Conservation (phyloP, 75 land plant species). For the Sequoia sempervirens region DNA sequence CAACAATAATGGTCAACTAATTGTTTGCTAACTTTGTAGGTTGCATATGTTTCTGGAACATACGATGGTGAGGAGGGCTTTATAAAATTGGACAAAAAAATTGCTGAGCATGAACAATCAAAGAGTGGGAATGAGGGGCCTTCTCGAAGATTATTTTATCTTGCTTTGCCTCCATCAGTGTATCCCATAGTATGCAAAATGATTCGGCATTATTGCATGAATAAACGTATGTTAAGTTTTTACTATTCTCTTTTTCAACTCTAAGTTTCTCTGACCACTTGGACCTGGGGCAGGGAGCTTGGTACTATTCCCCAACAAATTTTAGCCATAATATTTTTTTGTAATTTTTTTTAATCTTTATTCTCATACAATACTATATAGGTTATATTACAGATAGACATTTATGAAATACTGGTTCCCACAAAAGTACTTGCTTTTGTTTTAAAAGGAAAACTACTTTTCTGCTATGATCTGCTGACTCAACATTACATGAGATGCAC, state of each 20-base stretch:
- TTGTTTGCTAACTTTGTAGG: slow-evolving; percentile 30
- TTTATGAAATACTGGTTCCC: not conserved
- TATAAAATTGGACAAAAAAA: slow-evolving; percentile 50
- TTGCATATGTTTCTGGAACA: slow-evolving; percentile 81
- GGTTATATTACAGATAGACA: not conserved
- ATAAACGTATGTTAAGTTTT: slow-evolving; percentile 37
- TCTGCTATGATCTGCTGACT: not conserved
- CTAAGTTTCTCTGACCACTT: no score
- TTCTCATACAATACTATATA: not conserved
- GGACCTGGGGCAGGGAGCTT: no score
- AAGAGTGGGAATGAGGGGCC: slow-evolving; percentile 46
- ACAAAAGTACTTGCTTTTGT: not conserved
- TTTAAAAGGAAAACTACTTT: not conserved
- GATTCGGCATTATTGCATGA: slow-evolving; percentile 81
- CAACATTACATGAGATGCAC: not conserved
- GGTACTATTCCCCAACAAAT: no score
- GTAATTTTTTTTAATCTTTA: not conserved
- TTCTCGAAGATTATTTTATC: slow-evolving; percentile 82
- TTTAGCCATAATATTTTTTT: no score
- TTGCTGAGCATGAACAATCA: slow-evolving; percentile 52
- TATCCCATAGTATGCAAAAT: slow-evolving; percentile 85
- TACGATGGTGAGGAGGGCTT: slow-evolving; percentile 80
- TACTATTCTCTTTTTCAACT: no score
- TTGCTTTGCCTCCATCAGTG: slow-evolving; percentile 96
- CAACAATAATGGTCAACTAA: not conserved